A percentile compares a stretch with the other conserved stretches of the same genome.
phyloP scores from a whole-genome alignment of 352 stramenopile species.

The Phytophthora sojae region DNA sequence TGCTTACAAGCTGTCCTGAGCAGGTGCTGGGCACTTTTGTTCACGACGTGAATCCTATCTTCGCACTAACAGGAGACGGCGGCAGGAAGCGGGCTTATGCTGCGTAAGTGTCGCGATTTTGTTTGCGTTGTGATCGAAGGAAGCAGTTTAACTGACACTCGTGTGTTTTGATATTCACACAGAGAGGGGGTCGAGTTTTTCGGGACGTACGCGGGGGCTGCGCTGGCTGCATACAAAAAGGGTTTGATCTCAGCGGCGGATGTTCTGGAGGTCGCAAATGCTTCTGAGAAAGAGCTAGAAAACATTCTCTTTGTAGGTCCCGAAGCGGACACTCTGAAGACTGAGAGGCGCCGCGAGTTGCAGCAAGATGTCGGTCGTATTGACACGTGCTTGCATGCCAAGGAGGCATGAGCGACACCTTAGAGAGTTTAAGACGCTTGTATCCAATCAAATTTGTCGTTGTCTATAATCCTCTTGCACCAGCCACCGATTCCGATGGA shows the following conservation, averaged over 20 bases:
- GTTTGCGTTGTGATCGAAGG: not conserved
- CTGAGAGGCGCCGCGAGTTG: conserved; percentile 47
- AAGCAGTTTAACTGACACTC: not conserved
- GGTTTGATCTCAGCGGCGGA: conserved; percentile 62
- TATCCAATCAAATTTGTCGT: conserved; percentile 33
- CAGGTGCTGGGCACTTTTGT: conserved; percentile 83
- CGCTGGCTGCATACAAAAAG: conserved; percentile 63
- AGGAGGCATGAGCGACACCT: conserved; percentile 10
- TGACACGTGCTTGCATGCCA: conserved; percentile 12
- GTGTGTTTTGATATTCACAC: conserved; percentile 29
- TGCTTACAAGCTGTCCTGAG: conserved; percentile 61
- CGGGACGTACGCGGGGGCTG: conserved; percentile 71
- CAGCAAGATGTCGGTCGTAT: conserved; percentile 52
- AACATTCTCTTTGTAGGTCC: conserved; percentile 55
- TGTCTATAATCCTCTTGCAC: not conserved
- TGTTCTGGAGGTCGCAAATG: conserved; percentile 50
- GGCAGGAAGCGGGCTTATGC: conserved; percentile 62
- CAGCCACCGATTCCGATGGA: conserved; percentile 33
- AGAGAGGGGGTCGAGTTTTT: conserved; percentile 84
- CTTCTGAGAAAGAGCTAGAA: conserved; percentile 57
- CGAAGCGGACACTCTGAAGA: conserved; percentile 49
- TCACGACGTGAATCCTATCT: conserved; percentile 76
- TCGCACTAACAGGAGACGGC: conserved; percentile 68
- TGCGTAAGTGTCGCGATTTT: conserved; percentile 50
- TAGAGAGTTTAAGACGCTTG: conserved; percentile 8